Percentiles rank a stretch among this genome's conserved stretches.
These are phyloP conservation scores for Dissophora ornata DNA, from an alignment of 192 early-diverging fungal species.

Conservation along the genomic window DNA sequence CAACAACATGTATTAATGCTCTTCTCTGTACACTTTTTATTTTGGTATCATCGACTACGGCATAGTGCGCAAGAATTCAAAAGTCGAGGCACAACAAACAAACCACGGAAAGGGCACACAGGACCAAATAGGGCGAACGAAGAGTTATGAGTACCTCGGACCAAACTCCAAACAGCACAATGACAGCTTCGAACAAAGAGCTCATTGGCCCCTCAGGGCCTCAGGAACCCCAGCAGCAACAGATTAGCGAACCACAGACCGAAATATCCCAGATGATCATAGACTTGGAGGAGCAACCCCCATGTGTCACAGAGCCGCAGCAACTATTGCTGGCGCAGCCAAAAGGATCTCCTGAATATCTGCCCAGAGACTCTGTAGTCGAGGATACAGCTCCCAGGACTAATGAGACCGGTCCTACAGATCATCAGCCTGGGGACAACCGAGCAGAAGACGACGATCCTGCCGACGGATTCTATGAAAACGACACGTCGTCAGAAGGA, in stretches of 20 bases:
- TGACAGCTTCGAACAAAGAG: slow-evolving; percentile 21
- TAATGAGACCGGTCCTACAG: not conserved
- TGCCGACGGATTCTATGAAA: slow-evolving; percentile 14
- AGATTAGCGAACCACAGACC: slow-evolving; percentile 6
- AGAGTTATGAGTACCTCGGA: slow-evolving; percentile 11
- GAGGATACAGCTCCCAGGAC: not conserved
- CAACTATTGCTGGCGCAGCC: not conserved
- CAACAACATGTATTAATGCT: not conserved
- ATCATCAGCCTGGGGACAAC: not conserved
- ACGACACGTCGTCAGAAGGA: slow-evolving; percentile 21
- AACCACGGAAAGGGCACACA: not conserved
- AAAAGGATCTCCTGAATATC: slow-evolving; percentile 3
- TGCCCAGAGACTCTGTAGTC: not conserved
- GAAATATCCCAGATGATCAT: slow-evolving; percentile 23
- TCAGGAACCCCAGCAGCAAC: slow-evolving; percentile 7
- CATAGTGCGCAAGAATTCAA: not conserved
- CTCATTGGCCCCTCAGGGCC: slow-evolving; percentile 1
- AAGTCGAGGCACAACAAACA: not conserved
- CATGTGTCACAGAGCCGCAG: not conserved
- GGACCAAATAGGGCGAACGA: not conserved
- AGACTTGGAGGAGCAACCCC: slow-evolving; percentile 10
- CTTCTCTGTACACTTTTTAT: no score
- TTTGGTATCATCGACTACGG: not conserved
- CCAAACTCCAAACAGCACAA: slow-evolving; percentile 5
- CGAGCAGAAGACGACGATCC: not conserved